phyloP scores from a whole-genome alignment of 176 grass and related monocot species.

The Pharus latifolius region DNA sequence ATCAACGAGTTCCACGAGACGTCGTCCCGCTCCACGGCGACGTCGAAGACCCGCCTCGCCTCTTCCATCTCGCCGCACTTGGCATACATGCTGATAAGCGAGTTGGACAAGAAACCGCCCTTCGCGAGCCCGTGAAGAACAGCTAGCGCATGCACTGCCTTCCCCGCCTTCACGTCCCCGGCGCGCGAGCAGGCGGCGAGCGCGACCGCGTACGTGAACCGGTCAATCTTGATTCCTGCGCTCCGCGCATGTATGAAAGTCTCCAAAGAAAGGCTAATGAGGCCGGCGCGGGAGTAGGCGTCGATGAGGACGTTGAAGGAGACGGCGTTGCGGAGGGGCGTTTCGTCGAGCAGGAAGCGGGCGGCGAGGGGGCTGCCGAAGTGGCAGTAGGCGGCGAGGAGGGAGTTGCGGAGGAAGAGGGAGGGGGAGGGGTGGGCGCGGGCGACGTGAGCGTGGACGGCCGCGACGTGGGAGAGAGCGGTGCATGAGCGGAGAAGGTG shows the following conservation, averaged over 20 bases:
- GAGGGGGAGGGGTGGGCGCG: slow-evolving; percentile 14
- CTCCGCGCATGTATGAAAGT: slow-evolving; percentile 17
- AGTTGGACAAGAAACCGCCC: slow-evolving; percentile 42
- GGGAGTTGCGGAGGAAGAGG: slow-evolving; percentile 46
- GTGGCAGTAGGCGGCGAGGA: slow-evolving; percentile 41
- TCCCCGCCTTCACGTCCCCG: slow-evolving; percentile 10
- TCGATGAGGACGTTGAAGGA: slow-evolving; percentile 59
- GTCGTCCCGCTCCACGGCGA: slow-evolving; percentile 18
- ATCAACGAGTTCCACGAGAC: slow-evolving; percentile 68
- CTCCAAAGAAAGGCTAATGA: neutral
- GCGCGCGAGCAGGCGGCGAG: slow-evolving; percentile 32
- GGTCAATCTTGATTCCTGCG: slow-evolving; percentile 18
- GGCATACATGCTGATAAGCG: slow-evolving; percentile 54
- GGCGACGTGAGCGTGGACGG: slow-evolving; percentile 38
- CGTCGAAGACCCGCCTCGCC: slow-evolving; percentile 36
- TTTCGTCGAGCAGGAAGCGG: slow-evolving; percentile 51
- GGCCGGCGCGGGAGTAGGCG: slow-evolving; percentile 25
- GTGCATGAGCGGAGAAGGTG: slow-evolving; percentile 34
- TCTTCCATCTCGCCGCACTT: slow-evolving; percentile 33
- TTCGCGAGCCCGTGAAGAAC: slow-evolving; percentile 14
- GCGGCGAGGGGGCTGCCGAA: neutral
- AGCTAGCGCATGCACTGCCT: slow-evolving; percentile 37
- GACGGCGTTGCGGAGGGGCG: slow-evolving; percentile 35
- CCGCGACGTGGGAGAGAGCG: neutral
- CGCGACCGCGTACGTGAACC: slow-evolving; percentile 33